These are phyloP conservation scores for Penicillium riverlandense DNA, from an alignment of 495 filamentous ascomycete genomes.

Conservation along the genomic window DNA sequence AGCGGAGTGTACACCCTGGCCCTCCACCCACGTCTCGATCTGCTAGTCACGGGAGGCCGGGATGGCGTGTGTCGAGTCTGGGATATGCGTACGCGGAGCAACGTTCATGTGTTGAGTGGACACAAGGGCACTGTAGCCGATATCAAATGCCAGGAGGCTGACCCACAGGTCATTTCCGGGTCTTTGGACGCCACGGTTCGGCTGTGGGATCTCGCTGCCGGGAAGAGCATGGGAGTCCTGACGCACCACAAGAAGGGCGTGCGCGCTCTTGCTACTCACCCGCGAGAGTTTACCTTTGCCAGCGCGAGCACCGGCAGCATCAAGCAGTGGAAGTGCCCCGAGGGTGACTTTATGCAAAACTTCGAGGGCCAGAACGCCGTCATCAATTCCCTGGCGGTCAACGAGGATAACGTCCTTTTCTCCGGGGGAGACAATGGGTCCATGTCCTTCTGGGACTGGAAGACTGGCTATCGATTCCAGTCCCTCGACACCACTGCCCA, in stretches of 20 bases:
- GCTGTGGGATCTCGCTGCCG: conserved; percentile 93
- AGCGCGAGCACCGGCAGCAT: conserved; percentile 85
- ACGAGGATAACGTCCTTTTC: conserved; percentile 92
- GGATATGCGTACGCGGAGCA: conserved; percentile 96
- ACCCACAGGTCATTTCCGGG: conserved; percentile 88
- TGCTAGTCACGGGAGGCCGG: conserved; percentile 89
- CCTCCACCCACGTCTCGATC: conserved; percentile 88
- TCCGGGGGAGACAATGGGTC: conserved; percentile 94
- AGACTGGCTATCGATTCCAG: conserved; percentile 89
- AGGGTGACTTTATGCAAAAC: conserved; percentile 98
- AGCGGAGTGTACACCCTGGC: conserved; percentile 91
- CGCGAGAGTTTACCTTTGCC: conserved; percentile 94
- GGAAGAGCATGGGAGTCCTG: conserved; percentile 90
- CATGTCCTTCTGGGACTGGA: conserved; percentile 99
- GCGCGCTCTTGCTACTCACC: conserved; percentile 76
- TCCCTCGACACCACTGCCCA: conserved; percentile 82
- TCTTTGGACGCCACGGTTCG: conserved; percentile 90
- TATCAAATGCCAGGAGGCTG: conserved; percentile 88
- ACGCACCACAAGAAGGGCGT: conserved; percentile 99
- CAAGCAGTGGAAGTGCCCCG: conserved; percentile 99
- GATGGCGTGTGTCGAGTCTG: conserved; percentile 93
- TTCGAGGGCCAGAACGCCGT: conserved; percentile 95
- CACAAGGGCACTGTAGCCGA: conserved; percentile 86
- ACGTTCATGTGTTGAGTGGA: conserved; percentile 87
- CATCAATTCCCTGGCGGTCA: conserved; percentile 89